Conservation (phyloP, 225 moss, liverwort and hornwort genomes). For the Sphagnum tenellum region DNA sequence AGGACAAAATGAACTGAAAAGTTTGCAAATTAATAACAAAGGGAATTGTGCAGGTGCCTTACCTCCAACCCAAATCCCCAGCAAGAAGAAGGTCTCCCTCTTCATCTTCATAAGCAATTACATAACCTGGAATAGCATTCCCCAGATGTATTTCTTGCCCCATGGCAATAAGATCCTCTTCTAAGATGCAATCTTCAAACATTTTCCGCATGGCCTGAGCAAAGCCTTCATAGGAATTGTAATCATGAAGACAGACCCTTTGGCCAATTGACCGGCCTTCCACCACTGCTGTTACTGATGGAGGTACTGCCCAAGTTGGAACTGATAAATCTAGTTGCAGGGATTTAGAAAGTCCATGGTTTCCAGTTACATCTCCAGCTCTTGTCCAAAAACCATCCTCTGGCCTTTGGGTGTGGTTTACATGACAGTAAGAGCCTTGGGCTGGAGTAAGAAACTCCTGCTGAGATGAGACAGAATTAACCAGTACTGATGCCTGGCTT, state of each 20-base stretch:
- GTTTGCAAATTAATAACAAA: too few species aligned
- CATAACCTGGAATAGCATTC: constrained; percentile 45
- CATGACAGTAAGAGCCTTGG: background rate
- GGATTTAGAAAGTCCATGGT: constrained; percentile 1
- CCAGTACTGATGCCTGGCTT: constrained; percentile 6
- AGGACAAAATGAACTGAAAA: too few species aligned
- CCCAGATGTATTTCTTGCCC: constrained; percentile 26
- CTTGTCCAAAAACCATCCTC: background rate
- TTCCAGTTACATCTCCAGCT: constrained; percentile 1
- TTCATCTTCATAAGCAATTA: constrained; percentile 51
- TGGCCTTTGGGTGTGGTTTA: constrained; percentile 1
- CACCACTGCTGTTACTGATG: constrained; percentile 29
- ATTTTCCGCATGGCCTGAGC: constrained; percentile 33
- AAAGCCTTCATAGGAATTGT: constrained; percentile 36
- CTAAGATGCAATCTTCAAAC: constrained; percentile 19
- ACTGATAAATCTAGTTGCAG: constrained; percentile 27
- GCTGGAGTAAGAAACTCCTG: constrained; percentile 32
- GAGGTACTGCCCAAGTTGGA: constrained; percentile 12
- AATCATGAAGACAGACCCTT: constrained; percentile 30
- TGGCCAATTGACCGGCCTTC: constrained; percentile 38
- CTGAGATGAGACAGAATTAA: constrained; percentile 20
- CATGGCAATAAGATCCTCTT: constrained; percentile 11
- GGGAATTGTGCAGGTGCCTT: background rate
- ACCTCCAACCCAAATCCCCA: constrained; percentile 58
- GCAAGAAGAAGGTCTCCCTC: constrained; percentile 53